Evolutionary conservation across 2,329 filamentous ascomycete genomes (phyloP).

Genomic region (Cordyceps cateniannulata): DNA sequence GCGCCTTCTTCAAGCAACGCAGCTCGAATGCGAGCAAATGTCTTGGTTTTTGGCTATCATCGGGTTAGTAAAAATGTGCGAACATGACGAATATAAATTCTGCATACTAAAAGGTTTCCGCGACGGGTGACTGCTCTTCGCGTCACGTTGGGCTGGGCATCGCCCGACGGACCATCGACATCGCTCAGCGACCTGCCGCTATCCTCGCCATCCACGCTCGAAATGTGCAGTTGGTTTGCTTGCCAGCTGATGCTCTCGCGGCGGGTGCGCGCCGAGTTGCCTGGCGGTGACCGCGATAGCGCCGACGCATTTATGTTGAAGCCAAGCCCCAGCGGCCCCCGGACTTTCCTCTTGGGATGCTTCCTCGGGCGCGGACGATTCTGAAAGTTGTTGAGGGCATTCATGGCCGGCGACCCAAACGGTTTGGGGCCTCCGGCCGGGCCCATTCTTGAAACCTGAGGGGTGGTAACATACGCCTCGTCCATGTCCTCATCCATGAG

Average conservation of each 20-base stretch:
- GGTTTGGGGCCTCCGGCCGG: background rate
- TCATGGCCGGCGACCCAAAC: slow-evolving; percentile 14
- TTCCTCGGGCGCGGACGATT: slow-evolving; percentile 66
- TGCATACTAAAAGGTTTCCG: slow-evolving; percentile 76
- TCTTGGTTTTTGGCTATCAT: slow-evolving; percentile 83
- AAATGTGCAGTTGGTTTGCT: slow-evolving; percentile 80
- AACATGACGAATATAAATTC: background rate
- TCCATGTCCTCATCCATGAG: slow-evolving; percentile 69
- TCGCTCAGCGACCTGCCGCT: slow-evolving; percentile 48
- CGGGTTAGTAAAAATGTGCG: background rate
- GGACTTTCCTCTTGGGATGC: slow-evolving; percentile 53
- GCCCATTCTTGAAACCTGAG: slow-evolving; percentile 52
- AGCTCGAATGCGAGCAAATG: slow-evolving; percentile 86
- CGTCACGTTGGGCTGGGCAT: slow-evolving; percentile 68
- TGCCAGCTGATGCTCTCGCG: slow-evolving; percentile 88
- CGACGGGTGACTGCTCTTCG: slow-evolving; percentile 76
- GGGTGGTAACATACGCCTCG: slow-evolving; percentile 76
- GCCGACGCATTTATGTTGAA: slow-evolving; percentile 38
- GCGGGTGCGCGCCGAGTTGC: slow-evolving; percentile 46
- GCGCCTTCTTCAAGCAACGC: slow-evolving; percentile 82
- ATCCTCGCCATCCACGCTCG: slow-evolving; percentile 62
- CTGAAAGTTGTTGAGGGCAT: slow-evolving; percentile 75
- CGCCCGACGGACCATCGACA: slow-evolving; percentile 40
- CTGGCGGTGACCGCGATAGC: slow-evolving; percentile 70
- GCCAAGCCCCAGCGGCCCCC: slow-evolving; percentile 43